Conservation (phyloP, 768 basidiomycete species). For the Hydnomerulius pinastri region DNA sequence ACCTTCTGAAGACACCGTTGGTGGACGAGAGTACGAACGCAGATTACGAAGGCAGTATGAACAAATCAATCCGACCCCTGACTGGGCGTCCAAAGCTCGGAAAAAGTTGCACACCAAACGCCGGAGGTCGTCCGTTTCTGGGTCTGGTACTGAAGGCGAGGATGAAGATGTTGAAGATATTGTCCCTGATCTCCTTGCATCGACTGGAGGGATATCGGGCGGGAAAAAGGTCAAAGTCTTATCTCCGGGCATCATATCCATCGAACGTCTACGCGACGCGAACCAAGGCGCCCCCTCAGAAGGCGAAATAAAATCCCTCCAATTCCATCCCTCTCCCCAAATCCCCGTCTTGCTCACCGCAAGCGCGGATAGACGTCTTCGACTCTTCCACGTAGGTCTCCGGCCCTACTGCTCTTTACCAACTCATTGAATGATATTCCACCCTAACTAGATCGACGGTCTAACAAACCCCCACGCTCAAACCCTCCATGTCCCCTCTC, state of each 20-base stretch:
- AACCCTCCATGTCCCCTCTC: slow-evolving; percentile 86
- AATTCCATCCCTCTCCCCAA: slow-evolving; percentile 85
- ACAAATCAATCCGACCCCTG: slow-evolving; percentile 84
- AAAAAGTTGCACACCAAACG: slow-evolving; percentile 45
- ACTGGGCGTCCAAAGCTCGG: slow-evolving; percentile 80
- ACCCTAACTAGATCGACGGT: slow-evolving; percentile 74
- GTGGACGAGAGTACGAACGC: slow-evolving; percentile 85
- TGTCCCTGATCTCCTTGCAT: slow-evolving; percentile 54
- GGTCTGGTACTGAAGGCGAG: slow-evolving; percentile 33
- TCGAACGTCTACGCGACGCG: slow-evolving; percentile 88
- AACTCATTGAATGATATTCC: background rate
- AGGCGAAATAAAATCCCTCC: slow-evolving; percentile 75
- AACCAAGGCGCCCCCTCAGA: slow-evolving; percentile 74
- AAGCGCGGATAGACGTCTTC: slow-evolving; percentile 83
- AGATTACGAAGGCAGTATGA: slow-evolving; percentile 86
- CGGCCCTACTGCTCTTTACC: too few relatives aligned
- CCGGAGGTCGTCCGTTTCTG: slow-evolving; percentile 31
- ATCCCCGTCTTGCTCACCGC: slow-evolving; percentile 86
- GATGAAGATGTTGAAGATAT: slow-evolving; percentile 41
- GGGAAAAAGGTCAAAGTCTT: slow-evolving; percentile 40
- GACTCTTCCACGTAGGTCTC: slow-evolving; percentile 83
- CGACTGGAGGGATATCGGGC: slow-evolving; percentile 60
- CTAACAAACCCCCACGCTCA: slow-evolving; percentile 89
- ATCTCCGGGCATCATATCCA: slow-evolving; percentile 61
- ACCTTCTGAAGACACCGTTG: slow-evolving; percentile 66